Conservation (phyloP, 305 asterid species). For the Solanum chacoense region DNA sequence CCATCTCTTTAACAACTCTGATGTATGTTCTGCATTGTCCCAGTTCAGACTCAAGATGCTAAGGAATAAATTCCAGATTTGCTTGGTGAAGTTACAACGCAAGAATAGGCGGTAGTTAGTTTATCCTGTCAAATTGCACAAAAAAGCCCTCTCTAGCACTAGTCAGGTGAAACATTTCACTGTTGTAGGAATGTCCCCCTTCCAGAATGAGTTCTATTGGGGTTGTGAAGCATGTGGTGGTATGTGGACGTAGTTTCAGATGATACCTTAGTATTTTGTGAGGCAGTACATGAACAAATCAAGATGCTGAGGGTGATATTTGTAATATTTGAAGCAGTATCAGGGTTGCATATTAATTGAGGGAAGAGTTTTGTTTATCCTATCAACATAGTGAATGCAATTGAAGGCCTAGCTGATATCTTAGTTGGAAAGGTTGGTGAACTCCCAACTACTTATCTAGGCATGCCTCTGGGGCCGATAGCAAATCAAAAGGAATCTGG, state of each 20-base stretch:
- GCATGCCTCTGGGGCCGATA: neutral
- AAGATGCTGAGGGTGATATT: neutral
- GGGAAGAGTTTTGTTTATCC: neutral
- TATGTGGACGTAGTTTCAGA: neutral
- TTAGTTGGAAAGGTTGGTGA: neutral
- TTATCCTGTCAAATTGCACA: neutral
- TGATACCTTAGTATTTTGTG: neutral
- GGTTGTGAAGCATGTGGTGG: neutral
- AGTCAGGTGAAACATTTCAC: neutral
- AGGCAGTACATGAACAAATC: neutral
- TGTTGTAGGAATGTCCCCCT: neutral
- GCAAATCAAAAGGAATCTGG: neutral
- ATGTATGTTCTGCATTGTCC: neutral
- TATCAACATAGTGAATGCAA: neutral
- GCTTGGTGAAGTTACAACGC: neutral
- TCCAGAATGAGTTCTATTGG: neutral
- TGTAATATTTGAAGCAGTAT: neutral
- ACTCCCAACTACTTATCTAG: neutral
- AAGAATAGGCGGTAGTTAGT: neutral
- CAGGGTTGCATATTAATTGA: neutral
- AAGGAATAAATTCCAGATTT: neutral
- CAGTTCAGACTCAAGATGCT: neutral
- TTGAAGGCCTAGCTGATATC: neutral
- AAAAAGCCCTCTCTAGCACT: neutral
- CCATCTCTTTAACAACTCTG: neutral